Base-by-base conservation (phyloP, 108 stramenopile species). In the Cyclostephanos invisitatus region DNA sequence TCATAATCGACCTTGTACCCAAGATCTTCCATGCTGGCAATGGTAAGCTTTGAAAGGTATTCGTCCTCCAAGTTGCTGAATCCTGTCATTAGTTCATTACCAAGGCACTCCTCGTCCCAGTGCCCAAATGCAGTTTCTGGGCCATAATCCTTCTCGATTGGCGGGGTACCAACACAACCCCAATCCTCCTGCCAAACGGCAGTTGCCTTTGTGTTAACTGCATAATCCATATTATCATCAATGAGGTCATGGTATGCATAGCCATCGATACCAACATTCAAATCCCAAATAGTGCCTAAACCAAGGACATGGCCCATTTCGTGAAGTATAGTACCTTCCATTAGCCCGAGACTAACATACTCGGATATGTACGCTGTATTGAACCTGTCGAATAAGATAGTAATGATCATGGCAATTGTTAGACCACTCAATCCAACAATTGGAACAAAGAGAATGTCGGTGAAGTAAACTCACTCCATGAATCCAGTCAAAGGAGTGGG, bases 271-370 rank as follows among this genome's bases (percentile, higher is more conserved):
- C n/a, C n/a, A n/a, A n/a, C n/a, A n/a, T n/a, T n/a, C n/a, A n/a
- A n/a, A n/a, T n/a, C 49, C 83, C 75, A 84, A 21, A 77, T 35
- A 56, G 64, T 63, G 12, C 83, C 83, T 21, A 84, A 44, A 5
- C 83, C 83, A 40, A 81, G 48, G 1, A 84, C 83, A 46, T 84
- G 83, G 17, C 75, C 83, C 70, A 84, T 68, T 47, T 84, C 83
- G 54, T 84, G 83, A 55, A 78, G 62, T 46, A 83, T 75, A n/a
- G n/a, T 7, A 67, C 64, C 36, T 47, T 15, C 46, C 64, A 28
- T 58, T 5, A 12, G 56, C 24, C 64, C 36, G 14, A 29, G 3
- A 29, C 68, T 7, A 64, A 18, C 29, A 14, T 72, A 17, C 4
- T 73, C 44, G 15, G 28, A 57, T 55, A 37, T 57, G 71, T 77